These are phyloP conservation scores for Pichia sp. DNA, from an alignment of 1,139 yeast species.

Conservation along the genomic window DNA sequence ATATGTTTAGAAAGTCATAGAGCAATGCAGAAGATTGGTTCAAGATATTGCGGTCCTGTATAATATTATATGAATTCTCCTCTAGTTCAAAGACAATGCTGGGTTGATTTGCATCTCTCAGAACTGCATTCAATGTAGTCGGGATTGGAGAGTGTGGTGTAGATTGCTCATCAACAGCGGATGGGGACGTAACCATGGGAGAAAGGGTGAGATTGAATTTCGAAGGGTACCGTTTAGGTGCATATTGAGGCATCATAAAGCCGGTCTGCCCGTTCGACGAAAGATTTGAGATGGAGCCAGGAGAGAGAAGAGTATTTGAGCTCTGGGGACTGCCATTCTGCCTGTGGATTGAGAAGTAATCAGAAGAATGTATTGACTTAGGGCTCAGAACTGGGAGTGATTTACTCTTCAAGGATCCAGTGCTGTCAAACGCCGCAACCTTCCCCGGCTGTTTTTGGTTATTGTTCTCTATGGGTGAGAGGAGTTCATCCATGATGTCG, in stretches of 20 bases:
- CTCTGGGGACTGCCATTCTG: too few relatives aligned
- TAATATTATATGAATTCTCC: background rate
- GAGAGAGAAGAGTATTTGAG: too few relatives aligned
- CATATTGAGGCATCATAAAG: background rate
- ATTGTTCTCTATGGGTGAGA: too few relatives aligned
- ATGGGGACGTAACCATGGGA: constrained; percentile 7
- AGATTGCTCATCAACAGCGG: too few relatives aligned
- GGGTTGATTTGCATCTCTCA: constrained; percentile 1
- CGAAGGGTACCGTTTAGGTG: background rate
- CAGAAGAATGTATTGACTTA: too few relatives aligned
- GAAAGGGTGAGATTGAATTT: constrained; percentile 5
- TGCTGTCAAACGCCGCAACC: too few relatives aligned
- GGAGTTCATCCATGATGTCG: too few relatives aligned
- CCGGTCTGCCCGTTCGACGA: background rate
- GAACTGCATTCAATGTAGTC: background rate
- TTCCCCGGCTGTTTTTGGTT: too few relatives aligned
- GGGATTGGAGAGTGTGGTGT: constrained; percentile 1
- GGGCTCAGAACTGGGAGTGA: too few relatives aligned
- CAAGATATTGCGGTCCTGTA: background rate
- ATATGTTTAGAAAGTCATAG: constrained; percentile 8
- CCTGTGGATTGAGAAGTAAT: too few relatives aligned
- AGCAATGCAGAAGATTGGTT: constrained; percentile 2
- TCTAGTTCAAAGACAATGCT: constrained; percentile 8
- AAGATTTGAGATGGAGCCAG: background rate
- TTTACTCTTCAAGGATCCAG: too few relatives aligned